Evolutionary conservation across 139 green algal genomes (phyloP), one percentile per base, ranked within the genome.

Genomic region (Chlamydomonas applanata): DNA sequence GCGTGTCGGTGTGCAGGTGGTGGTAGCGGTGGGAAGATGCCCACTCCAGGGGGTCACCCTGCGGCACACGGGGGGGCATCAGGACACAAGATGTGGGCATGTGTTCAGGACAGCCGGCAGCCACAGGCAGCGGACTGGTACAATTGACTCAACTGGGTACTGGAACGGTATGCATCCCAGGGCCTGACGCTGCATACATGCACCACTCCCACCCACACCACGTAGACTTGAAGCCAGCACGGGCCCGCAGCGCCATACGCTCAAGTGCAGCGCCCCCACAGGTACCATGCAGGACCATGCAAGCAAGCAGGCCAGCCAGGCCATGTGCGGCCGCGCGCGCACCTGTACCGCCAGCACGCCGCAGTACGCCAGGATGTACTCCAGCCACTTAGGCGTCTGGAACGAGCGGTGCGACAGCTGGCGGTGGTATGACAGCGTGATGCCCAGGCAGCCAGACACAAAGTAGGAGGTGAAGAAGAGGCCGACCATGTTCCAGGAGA

Each of bases 361-460:
- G 84, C 96, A 99, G 87, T 99, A 99, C 17, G 96, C 95, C 52
- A 99, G 81, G 2, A 82, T 67, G 85, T 98, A 98, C 90, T 99
- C 96, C n/a, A 99, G 87, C 96, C 94, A 98, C 88, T 99, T 99
- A 73, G 96, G 96, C 1, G 89, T 91, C 33, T 78, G 49, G 82
- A 99, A 99, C 29, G 78, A 87, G 69, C 89, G 89, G 91, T 99
- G 96, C 56, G 82, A 89, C 7, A 99, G 86, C 85, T 96, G 86
- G 54, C 79, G 73, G 89, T 99, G 96, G 90, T 91, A 99, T 4
- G 80, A 91, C 4, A 98, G 87, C 0, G 96, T 99, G 87, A 99
- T 99, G 70, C 96, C 96, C 29, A 99, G 81, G 80, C 92, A 97
- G 60, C 95, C 94, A 24, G 92, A 97, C 36, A 99, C 79, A 52